Conservation (phyloP, 1,139 yeast species). For the Torulaspora globosa region DNA sequence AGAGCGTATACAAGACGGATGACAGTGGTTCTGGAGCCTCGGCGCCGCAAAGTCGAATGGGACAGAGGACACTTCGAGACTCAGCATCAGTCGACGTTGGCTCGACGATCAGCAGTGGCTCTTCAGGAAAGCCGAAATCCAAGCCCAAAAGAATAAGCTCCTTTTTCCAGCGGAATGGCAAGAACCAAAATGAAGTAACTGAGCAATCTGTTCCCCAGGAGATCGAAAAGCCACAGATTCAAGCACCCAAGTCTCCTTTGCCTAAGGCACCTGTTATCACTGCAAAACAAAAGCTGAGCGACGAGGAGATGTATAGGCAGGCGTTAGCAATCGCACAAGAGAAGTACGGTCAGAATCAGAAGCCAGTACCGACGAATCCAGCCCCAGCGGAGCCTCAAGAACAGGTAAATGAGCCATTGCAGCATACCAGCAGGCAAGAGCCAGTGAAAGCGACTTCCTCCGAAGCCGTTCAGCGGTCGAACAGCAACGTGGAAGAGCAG, state of each 20-base stretch:
- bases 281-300: slow-evolving; percentile 8
- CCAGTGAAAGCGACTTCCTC: neutral
- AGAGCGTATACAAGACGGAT: slow-evolving; percentile 18
- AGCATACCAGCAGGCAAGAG: neutral
- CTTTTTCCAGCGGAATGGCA: slow-evolving; percentile 8
- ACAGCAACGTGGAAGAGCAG: slow-evolving; percentile 7
- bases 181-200: neutral
- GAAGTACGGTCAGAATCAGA: slow-evolving; percentile 9
- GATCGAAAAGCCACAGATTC: neutral
- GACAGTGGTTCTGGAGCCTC: slow-evolving; percentile 10
- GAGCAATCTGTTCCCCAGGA: slow-evolving; percentile 1
- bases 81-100: slow-evolving; percentile 1
- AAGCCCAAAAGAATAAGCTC: slow-evolving; percentile 8
- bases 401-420: neutral
- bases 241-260: neutral
- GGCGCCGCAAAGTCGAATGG: slow-evolving; percentile 9
- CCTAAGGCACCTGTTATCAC: neutral
- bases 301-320: slow-evolving; percentile 25
- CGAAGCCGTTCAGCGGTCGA: slow-evolving; percentile 1
- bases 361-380: neutral
- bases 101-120: neutral
- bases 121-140: neutral
- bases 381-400: neutral
- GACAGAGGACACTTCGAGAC: slow-evolving; percentile 7
- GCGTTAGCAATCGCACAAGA: slow-evolving; percentile 23